Evolutionary conservation across 371 early-diverging fungal genomes (phyloP), one percentile per base, ranked within the genome.

Genomic region (Mortierella sp.): DNA sequence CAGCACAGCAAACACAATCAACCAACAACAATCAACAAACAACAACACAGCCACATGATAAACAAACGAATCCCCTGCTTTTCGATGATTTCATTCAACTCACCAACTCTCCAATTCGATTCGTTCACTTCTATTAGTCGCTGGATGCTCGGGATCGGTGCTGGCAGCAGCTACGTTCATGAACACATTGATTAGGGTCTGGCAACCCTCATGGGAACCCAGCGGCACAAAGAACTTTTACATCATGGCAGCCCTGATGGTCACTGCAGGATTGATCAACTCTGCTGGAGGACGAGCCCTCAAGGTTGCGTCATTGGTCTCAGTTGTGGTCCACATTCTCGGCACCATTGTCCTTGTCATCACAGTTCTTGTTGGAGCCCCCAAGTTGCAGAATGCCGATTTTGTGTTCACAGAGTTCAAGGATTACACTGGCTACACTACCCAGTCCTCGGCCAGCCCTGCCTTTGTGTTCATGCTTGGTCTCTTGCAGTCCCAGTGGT

Each of bases 401-500:
- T 92, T 91, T 82, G 90, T 84, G 43, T 82, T 82, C 38, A 84
- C 84, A 7, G 78, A 78, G n/a, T 88, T 84, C 46, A 71, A 83
- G 46, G 91, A 92, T 54, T 87, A 87, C 14, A 91, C 93, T 75
- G 92, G 93, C 1, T 92, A 91, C 81, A 83, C 87, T 0, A 88
- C 88, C 49, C 73, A 88, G 8, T 70, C 75, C 21, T 68, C 38
- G 12, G 86, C 77, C 72, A 82, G 83, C 63, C 80, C 83, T 70
- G 92, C 89, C 0, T 90, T 87, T 79, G 91, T 91, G 41, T 93
- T 93, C 74, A 74, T 93, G 78, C 88, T 92, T 18, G 93, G 91
- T 48, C 88, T 93, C 38, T 85, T 93, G 51, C 91, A 91, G 80
- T 91, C 91, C 29, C 94, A 93, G 82, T 94, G 91, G 86, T 93